Evolutionary conservation across 331 rosid genomes (phyloP), one percentile per base, ranked within the genome.

Genomic region (Malus hybrid): DNA sequence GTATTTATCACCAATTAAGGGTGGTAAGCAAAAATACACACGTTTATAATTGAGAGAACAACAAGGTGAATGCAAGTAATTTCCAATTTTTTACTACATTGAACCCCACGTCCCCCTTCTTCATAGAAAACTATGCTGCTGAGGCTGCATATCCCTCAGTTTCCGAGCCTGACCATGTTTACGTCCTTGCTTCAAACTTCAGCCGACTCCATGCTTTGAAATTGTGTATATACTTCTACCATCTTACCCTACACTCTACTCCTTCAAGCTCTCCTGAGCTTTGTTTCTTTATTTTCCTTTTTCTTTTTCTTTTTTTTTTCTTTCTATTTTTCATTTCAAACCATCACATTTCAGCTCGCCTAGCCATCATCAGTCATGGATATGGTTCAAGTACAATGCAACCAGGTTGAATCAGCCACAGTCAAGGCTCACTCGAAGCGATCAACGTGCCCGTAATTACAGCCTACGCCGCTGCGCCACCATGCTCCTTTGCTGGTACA

Each of bases 401-500:
- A 39, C 36, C 55, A 80, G 73, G 7, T 42, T 63, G 42, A 6
- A 24, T 67, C 64, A 27, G 64, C 19, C 13, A 64, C 44, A 73
- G 46, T 67, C 72, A 86, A 83, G 80, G 72, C 80, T 50, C 42
- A 46, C 50, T 9, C 78, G 76, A 90, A 84, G 87, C 80, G 79
- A 92, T 79, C 99, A 94, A 78, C 92, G 97, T 48, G 93, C 99
- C 39, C 90, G 97, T 22, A 82, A 92, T 19, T 94, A 94, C 81
- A 94, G 92, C 64, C 83, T 94, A 2, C 93, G 97, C 10, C 87
- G 97, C 20, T 94, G 99, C 70, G 99, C 99, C 75, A 92, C 97
- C 80, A 88, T 92, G 95, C 97, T 94, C 48, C 96, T 90, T 16
- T 94, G 99, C 79, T 94, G 96, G 93, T 94, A 92, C 75, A 87